Base-by-base conservation (phyloP, 2,329 filamentous ascomycete genomes). In the Cytospora piceicola region DNA sequence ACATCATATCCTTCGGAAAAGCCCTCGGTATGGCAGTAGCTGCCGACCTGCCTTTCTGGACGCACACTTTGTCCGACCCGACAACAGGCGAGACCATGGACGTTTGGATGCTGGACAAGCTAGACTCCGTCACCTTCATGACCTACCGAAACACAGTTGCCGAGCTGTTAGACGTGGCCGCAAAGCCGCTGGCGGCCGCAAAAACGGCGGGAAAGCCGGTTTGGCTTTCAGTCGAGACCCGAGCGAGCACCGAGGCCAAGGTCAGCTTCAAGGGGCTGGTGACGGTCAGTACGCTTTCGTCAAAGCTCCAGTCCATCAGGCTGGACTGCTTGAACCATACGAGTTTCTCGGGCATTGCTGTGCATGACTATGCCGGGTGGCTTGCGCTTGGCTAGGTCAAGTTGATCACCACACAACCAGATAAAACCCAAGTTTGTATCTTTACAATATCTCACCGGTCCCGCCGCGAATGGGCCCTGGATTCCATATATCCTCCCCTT, bases 61-160 rank as follows among this genome's bases (percentile, higher is more conserved):
- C 60, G 4, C 29, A 56, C 15, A 24, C 27, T 53, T 46, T 62
- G 36, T 49, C 52, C 29, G 60, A 62, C 52, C 60, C 52, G 3
- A n/a, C n/a, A 17, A 62, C 60, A 2, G 52, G 60, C 14, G 27
- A 56, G 29, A 42, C 36, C 14, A 62, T 62, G 60, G 60, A 62
- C 29, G 46, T 34, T 14, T 62, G 60, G 60, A 62, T 62, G 60
- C 60, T 62, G 27, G 34, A 36, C 4, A 54, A 53, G 15, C 53
- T 62, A 27, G 60, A 62, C 36, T 62, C 60, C n/a, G 53, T 56
- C 60, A 62, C 60, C 60, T 62, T 62, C 52, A 62, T 62, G 60
- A 62, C 60, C 27, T 62, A 62, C 36, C 60, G 60, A 29, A 62
- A 62, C 60, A 56, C 60, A 22, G 60, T 56, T 52, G 11, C 9